phyloP scores from a whole-genome alignment of 2,329 filamentous ascomycete genomes.

The Knufia petricola region DNA sequence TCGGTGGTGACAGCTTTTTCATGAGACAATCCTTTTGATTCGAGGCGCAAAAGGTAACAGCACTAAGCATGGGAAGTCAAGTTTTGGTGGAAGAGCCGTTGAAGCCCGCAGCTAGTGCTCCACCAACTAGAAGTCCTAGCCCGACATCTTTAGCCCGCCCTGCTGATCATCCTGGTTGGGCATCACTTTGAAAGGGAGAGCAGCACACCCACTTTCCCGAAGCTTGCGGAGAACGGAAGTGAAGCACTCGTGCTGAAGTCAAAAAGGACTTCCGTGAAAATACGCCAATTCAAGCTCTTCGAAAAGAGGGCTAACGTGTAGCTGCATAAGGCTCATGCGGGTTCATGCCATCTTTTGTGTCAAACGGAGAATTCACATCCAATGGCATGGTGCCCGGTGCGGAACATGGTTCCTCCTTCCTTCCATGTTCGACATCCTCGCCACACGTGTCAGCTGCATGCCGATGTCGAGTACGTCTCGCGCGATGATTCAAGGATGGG shows the following conservation, averaged over 20 bases:
- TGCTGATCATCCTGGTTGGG: no score
- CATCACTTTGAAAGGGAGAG: not conserved
- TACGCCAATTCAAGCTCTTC: not conserved
- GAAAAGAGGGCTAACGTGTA: not conserved
- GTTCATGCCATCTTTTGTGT: not conserved
- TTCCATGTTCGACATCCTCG: not conserved
- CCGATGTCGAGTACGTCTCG: no score
- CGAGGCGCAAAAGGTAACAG: not conserved
- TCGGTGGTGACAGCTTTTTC: not conserved
- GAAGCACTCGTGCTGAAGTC: not conserved
- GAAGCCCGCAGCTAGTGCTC: not conserved
- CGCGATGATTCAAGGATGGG: no score
- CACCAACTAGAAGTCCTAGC: not conserved
- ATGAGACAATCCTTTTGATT: not conserved
- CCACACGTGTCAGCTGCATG: no score
- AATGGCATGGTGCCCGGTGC: no score
- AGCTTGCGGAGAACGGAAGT: not conserved
- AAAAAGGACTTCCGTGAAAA: not conserved
- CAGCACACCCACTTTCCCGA: not conserved
- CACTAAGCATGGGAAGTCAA: not conserved
- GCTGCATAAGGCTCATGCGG: constrained; percentile 1
- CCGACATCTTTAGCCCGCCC: no score
- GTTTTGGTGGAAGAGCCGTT: not conserved
- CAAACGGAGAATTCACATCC: not conserved
- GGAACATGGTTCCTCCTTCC: no score